These are phyloP conservation scores for Diaporthe velutina DNA, from an alignment of 2,329 filamentous ascomycete species.

Conservation along the genomic window DNA sequence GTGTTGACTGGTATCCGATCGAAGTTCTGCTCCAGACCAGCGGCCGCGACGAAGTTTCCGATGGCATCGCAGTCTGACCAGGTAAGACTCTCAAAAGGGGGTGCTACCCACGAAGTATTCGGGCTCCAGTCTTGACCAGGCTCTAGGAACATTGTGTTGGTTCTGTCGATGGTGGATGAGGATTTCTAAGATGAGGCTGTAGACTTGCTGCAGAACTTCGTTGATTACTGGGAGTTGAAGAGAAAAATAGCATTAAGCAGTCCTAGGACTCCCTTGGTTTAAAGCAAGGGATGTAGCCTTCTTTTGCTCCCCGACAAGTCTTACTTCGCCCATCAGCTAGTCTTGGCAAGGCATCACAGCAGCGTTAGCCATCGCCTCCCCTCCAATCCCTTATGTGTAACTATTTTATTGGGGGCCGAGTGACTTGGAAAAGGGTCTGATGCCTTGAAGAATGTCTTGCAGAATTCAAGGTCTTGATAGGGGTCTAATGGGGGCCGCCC, in stretches of 20 bases:
- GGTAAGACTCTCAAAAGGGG: not conserved
- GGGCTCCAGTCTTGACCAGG: constrained; percentile 11
- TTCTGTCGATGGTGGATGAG: not conserved
- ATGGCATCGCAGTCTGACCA: not conserved
- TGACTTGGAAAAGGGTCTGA: not conserved
- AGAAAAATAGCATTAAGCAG: not conserved
- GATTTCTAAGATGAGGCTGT: not conserved
- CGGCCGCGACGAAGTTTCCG: constrained; percentile 1
- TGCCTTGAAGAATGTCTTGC: not conserved
- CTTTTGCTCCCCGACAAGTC: not conserved
- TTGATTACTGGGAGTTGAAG: not conserved
- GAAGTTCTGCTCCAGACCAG: not conserved
- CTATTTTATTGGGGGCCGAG: not conserved
- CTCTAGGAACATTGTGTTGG: not conserved
- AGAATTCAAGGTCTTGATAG: too few species aligned
- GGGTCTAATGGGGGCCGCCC: too few species aligned
- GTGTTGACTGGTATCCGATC: constrained; percentile 1
- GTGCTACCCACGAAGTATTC: not conserved
- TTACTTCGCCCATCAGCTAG: not conserved
- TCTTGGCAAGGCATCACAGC: not conserved
- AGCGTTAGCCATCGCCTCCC: not conserved
- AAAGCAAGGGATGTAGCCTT: not conserved
- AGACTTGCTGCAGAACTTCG: too few species aligned
- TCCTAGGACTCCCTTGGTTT: too few species aligned
- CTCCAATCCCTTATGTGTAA: not conserved